Percentiles rank a stretch among this genome's conserved stretches.
These are phyloP conservation scores for Diutina pseudorugosa DNA, from an alignment of 1,139 yeast genomes.

Conservation along the genomic window DNA sequence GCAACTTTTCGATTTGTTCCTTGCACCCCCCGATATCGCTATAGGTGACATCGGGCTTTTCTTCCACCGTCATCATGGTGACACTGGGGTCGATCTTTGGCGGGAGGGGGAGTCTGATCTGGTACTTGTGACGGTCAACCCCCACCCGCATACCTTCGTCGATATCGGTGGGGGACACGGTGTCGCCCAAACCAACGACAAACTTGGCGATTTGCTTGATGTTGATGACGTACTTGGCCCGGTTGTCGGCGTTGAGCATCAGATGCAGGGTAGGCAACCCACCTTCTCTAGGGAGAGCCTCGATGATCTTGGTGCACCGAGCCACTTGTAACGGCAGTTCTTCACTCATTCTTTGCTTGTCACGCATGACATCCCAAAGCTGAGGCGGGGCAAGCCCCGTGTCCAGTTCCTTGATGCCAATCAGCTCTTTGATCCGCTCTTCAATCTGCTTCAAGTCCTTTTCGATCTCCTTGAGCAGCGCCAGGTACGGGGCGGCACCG, in stretches of 20 bases:
- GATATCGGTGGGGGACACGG: constrained; percentile 95
- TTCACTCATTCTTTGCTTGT: constrained; percentile 81
- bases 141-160: constrained; percentile 99
- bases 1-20: constrained; percentile 90
- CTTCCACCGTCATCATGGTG: constrained; percentile 99
- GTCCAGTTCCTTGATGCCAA: constrained; percentile 89
- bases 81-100: constrained; percentile 96
- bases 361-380: constrained; percentile 96
- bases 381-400: constrained; percentile 94
- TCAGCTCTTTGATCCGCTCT: constrained; percentile 79
- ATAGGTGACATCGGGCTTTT: constrained; percentile 86
- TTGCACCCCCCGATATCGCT: constrained; percentile 96
- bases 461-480: constrained; percentile 67
- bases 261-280: constrained; percentile 11
- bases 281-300: constrained; percentile 27
- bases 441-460: constrained; percentile 77
- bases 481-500: constrained; percentile 94
- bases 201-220: constrained; percentile 97
- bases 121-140: constrained; percentile 93
- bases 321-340: constrained; percentile 98
- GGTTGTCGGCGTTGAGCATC: constrained; percentile 57
- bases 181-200: constrained; percentile 91
- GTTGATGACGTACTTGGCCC: constrained; percentile 87
- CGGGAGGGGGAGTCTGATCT: constrained; percentile 91
- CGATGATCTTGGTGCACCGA: constrained; percentile 93